Base-by-base conservation (phyloP, 345 rosid species). In the Eutrema japonicum region DNA sequence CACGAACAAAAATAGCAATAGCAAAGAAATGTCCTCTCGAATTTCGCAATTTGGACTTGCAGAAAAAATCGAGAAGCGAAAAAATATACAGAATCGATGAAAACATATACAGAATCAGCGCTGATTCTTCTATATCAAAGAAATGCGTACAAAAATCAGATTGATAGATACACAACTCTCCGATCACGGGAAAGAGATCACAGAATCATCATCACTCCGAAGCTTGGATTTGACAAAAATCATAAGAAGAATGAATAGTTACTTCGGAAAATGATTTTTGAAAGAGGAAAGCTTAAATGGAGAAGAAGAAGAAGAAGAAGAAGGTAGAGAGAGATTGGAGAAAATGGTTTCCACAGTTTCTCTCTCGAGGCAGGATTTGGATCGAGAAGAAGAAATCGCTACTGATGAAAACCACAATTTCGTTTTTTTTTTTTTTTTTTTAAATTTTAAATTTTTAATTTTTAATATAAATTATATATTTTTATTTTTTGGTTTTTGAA, bases 361-460 rank as follows among this genome's bases (percentile, higher is more conserved):
- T 42, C 13, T 41, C 48, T 13, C 7, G 16, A 43, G 48, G 16
- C 2, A 43, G 41, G 32, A 29, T 40, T 46, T 58, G 66, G 66
- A 70, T 70, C 56, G 65, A 55, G 72, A 68, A 46, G 65, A 56
- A 68, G 8, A 3, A 40, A 3, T 40, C 13, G 46, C 50, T 10
- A 22, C 26, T 48, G 64, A 69, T 57, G 37, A 35, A 69, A 55
- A 69, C 73, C 73, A 69, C 65, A 69, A 69, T 46, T 41, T 68
- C 13, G 11, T 29, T 54, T 29, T 3, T 40, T 14, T 26, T 41
- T 30, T 2, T 30, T 30, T 29, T 29, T 29, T 0, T n/a, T n/a
- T n/a, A n/a, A n/a, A n/a, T n/a, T n/a, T n/a, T n/a, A n/a, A n/a
- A 29, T 18, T 18, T 18, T 18, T 18, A 18, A 18, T 22, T 22